phyloP scores from a whole-genome alignment of 129 eudicot species.

The Artemisia tridentata region DNA sequence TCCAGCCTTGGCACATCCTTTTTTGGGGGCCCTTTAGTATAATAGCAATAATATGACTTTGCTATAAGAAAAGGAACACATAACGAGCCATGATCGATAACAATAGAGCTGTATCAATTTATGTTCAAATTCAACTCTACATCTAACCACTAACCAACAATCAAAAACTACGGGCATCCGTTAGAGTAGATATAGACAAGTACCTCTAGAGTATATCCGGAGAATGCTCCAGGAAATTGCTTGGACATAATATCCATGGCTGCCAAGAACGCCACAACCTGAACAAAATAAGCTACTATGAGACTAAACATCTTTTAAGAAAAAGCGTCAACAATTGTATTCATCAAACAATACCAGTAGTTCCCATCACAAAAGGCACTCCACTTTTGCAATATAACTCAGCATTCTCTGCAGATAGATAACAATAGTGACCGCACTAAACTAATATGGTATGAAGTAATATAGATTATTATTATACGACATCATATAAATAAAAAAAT shows the following conservation, averaged over 20 bases:
- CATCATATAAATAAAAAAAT: neutral
- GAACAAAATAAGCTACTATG: slow-evolving; percentile 17
- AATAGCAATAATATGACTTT: too few relatives aligned
- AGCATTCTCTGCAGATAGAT: slow-evolving; percentile 58
- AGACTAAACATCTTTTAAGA: slow-evolving; percentile 6
- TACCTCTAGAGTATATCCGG: slow-evolving; percentile 78
- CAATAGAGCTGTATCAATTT: too few relatives aligned
- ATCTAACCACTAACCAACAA: neutral
- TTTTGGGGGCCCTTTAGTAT: too few relatives aligned
- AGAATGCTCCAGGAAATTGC: slow-evolving; percentile 94
- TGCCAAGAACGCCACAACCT: slow-evolving; percentile 98
- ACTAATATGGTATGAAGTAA: neutral
- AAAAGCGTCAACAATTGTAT: neutral
- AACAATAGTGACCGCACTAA: neutral
- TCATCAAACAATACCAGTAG: slow-evolving; percentile 45
- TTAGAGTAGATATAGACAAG: slow-evolving; percentile 1
- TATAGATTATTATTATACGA: neutral
- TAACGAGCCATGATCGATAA: too few relatives aligned
- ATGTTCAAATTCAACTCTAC: too few relatives aligned
- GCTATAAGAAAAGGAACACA: too few relatives aligned
- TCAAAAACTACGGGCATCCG: neutral
- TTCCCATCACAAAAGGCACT: slow-evolving; percentile 96
- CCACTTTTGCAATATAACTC: slow-evolving; percentile 79
- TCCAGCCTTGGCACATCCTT: too few relatives aligned
- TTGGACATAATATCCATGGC: slow-evolving; percentile 94